phyloP scores from a whole-genome alignment of 768 basidiomycete genomes.

The Auricularia auricula-judae region DNA sequence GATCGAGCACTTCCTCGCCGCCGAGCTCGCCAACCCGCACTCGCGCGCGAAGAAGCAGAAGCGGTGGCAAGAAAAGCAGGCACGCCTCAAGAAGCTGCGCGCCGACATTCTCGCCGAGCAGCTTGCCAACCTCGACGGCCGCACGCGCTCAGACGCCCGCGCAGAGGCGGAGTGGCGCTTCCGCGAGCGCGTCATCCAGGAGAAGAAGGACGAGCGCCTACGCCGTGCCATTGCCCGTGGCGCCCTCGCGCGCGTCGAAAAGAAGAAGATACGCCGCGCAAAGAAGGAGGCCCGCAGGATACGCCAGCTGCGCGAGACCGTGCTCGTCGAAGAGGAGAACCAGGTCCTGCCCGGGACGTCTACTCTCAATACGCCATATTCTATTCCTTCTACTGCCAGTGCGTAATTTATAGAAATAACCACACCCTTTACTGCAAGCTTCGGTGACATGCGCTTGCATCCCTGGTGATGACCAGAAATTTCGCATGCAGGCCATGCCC shows the following conservation, averaged over 20 bases:
- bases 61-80: slow-evolving; percentile 55
- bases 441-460: too few species aligned
- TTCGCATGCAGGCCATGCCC: too few species aligned
- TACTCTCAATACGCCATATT: too few species aligned
- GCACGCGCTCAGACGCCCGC: slow-evolving; percentile 48
- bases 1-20: slow-evolving; percentile 52
- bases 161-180: slow-evolving; percentile 72
- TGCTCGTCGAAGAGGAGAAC: neutral
- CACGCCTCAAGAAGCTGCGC: slow-evolving; percentile 37
- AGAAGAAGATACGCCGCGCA: neutral
- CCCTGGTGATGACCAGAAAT: too few species aligned
- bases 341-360: neutral
- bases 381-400: too few species aligned
- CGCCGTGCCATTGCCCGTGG: neutral
- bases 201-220: slow-evolving; percentile 42
- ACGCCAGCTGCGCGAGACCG: neutral
- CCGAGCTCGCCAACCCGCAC: slow-evolving; percentile 73
- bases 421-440: too few species aligned
- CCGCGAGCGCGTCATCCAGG: slow-evolving; percentile 45
- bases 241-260: neutral
- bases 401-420: too few species aligned
- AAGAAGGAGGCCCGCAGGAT: neutral
- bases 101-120: slow-evolving; percentile 35
- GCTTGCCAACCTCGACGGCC: slow-evolving; percentile 43
- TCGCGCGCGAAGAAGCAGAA: slow-evolving; percentile 71